These are phyloP conservation scores for Gynandropsis gynandra DNA, from an alignment of 345 rosid genomes.

Conservation along the genomic window DNA sequence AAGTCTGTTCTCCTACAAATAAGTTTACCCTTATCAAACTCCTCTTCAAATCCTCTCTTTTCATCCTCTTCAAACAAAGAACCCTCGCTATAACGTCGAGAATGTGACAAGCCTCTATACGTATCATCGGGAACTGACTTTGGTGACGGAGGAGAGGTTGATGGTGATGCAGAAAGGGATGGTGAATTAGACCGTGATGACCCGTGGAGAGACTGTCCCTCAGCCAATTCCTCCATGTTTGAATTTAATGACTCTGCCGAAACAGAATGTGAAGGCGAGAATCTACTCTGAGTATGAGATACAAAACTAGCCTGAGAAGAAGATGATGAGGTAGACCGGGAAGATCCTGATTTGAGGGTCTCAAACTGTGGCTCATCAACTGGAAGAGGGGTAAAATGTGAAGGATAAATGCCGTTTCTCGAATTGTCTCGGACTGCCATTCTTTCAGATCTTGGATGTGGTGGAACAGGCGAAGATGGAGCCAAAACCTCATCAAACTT, in stretches of 20 bases:
- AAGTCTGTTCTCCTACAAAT: constrained; percentile 19
- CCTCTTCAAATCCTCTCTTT: constrained; percentile 14
- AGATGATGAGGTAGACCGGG: constrained; percentile 36
- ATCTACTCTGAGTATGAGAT: constrained; percentile 33
- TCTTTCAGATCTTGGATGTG: constrained; percentile 40
- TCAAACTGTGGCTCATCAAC: constrained; percentile 51
- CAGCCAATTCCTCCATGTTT: constrained; percentile 32
- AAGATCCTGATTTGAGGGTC: constrained; percentile 36
- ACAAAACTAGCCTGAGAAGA: constrained; percentile 37
- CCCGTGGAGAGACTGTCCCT: constrained; percentile 27
- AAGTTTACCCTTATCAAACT: constrained; percentile 6
- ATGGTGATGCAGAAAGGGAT: constrained; percentile 22
- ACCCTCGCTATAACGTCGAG: constrained; percentile 28
- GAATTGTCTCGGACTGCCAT: constrained; percentile 31
- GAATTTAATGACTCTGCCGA: constrained; percentile 35
- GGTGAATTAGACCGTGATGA: constrained; percentile 32
- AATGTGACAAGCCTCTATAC: constrained; percentile 15
- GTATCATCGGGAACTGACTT: constrained; percentile 12
- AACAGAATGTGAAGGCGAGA: constrained; percentile 38
- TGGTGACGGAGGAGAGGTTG: constrained; percentile 21
- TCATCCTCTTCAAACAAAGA: constrained; percentile 20
- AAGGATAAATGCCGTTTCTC: constrained; percentile 17
- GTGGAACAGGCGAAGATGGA: constrained; percentile 33
- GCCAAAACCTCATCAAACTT: constrained; percentile 26
- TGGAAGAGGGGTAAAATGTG: constrained; percentile 50